A percentile compares a stretch with the other conserved stretches of the same genome.
phyloP scores from a whole-genome alignment of 352 stramenopile genomes.

The Pythium phragmitis region DNA sequence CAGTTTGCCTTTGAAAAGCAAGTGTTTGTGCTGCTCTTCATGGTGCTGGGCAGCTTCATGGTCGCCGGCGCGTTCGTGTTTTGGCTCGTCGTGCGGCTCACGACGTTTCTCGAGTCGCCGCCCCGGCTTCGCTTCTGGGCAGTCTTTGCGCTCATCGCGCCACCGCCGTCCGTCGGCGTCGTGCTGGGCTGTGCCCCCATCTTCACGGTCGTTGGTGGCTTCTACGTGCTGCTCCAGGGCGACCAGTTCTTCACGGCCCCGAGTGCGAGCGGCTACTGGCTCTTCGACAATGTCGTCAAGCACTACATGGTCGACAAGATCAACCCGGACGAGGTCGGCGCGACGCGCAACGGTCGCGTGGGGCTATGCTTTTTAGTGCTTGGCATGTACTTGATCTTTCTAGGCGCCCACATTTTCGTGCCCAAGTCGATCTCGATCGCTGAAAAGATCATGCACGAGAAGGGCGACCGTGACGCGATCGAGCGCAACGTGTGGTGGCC shows the following conservation, averaged over 20 bases:
- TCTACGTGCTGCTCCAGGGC: conserved; percentile 70
- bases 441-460: conserved; percentile 87
- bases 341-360: conserved; percentile 85
- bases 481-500: conserved; percentile 87
- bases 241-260: conserved; percentile 38
- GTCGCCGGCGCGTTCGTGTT: conserved; percentile 81
- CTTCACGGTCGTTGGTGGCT: conserved; percentile 55
- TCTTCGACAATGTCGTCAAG: conserved; percentile 70
- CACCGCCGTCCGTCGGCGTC: conserved; percentile 86
- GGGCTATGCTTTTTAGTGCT: conserved; percentile 94
- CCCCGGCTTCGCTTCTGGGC: conserved; percentile 91
- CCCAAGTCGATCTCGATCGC: conserved; percentile 89
- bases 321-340: conserved; percentile 61
- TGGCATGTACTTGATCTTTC: conserved; percentile 82
- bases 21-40: conserved; percentile 94
- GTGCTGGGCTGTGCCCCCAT: conserved; percentile 89
- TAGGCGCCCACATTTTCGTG: conserved; percentile 90
- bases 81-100: conserved; percentile 90
- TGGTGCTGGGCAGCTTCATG: conserved; percentile 88
- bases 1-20: conserved; percentile 94
- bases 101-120: conserved; percentile 89
- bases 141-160: conserved; percentile 91
- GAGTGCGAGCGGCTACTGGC: conserved; percentile 64
- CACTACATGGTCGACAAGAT: conserved; percentile 90
- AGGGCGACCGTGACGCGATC: conserved; percentile 59